Evolutionary conservation across 2,329 filamentous ascomycete genomes (phyloP), one percentile per base, ranked within the genome.

Genomic region (Phyllosticta citriasiana): DNA sequence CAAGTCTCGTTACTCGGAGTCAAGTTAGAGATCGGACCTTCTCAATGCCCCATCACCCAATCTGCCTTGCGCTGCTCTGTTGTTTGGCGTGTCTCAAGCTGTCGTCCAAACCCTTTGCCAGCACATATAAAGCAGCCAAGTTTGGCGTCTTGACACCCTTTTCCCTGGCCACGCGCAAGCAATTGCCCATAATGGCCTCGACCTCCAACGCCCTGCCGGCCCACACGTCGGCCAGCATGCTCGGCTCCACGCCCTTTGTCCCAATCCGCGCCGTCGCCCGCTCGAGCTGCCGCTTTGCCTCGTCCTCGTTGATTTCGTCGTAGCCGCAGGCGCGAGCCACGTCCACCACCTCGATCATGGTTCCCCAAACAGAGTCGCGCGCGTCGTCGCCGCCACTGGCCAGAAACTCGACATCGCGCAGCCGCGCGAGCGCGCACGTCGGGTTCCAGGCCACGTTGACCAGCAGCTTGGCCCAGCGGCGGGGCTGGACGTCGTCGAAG

Each of bases 361-460:
- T 70, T 1, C 69, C 72, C 51, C 69, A 67, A 6, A 80, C 68
- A 2, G 78, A 67, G 14, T 68, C 67, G 24, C 14, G 24, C 25
- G 26, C 19, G 16, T 26, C 30, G 51, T n/a, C 27, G n/a, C 22
- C 35, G 40, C 40, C 40, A n/a, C 14, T 27, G 16, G 64, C 64
- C 5, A 84, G 69, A 67, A 83, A 81, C 0, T 77, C 68, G 0
- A 80, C 77, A n/a, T 83, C 83, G 61, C 81, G 78, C 52, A 77
- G 76, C 0, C 79, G 75, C 0, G 82, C 81, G 1, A 86, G 72
- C 0, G 83, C 82, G 52, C 81, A 84, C 40, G 85, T 75, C 0
- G 83, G 80, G 65, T 87, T 87, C 80, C 82, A 86, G 0, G 81
- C 77, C 1, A 79, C 83, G 66, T 87, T 87, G 69, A 83, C 75